These are phyloP conservation scores for Penicillium nordicum DNA, from an alignment of 2,329 filamentous ascomycete species.

Conservation along the genomic window DNA sequence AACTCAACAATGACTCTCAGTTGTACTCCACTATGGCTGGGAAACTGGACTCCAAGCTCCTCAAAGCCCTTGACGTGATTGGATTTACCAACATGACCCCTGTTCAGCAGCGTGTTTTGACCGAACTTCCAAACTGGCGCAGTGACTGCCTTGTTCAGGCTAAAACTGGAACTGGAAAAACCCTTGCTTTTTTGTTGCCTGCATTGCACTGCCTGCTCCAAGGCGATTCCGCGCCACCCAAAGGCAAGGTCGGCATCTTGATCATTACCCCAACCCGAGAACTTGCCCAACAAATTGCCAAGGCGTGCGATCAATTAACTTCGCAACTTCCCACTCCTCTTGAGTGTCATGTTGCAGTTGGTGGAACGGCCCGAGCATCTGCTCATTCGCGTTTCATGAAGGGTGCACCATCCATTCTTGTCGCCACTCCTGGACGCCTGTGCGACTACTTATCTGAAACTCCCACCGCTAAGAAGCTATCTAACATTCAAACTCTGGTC, in stretches of 20 bases:
- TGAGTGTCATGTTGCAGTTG: slow-evolving; percentile 47
- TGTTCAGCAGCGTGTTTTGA: slow-evolving; percentile 54
- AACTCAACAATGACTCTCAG: slow-evolving; percentile 21
- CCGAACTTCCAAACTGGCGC: slow-evolving; percentile 48
- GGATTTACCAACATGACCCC: slow-evolving; percentile 48
- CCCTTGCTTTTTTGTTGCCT: slow-evolving; percentile 48
- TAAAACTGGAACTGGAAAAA: slow-evolving; percentile 52
- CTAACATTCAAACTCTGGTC: slow-evolving; percentile 49
- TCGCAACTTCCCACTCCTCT: slow-evolving; percentile 37
- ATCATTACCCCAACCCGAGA: slow-evolving; percentile 50
- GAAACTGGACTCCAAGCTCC: slow-evolving; percentile 33
- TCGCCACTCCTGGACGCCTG: slow-evolving; percentile 49
- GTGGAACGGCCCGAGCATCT: slow-evolving; percentile 33
- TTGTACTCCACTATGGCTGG: slow-evolving; percentile 34
- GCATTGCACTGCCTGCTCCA: slow-evolving; percentile 46
- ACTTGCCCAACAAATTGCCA: slow-evolving; percentile 51
- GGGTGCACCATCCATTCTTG: slow-evolving; percentile 37
- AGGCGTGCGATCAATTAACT: slow-evolving; percentile 44
- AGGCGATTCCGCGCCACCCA: slow-evolving; percentile 23
- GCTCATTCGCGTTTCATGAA: slow-evolving; percentile 30
- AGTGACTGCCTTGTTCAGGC: slow-evolving; percentile 55
- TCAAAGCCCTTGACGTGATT: slow-evolving; percentile 34
- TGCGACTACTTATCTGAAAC: slow-evolving; percentile 46
- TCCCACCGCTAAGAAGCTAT: slow-evolving; percentile 42
- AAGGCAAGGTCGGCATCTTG: slow-evolving; percentile 45